Evolutionary conservation across 2,329 filamentous ascomycete species (phyloP), one percentile per base, ranked within the genome.

Genomic region (Moelleriella libera): DNA sequence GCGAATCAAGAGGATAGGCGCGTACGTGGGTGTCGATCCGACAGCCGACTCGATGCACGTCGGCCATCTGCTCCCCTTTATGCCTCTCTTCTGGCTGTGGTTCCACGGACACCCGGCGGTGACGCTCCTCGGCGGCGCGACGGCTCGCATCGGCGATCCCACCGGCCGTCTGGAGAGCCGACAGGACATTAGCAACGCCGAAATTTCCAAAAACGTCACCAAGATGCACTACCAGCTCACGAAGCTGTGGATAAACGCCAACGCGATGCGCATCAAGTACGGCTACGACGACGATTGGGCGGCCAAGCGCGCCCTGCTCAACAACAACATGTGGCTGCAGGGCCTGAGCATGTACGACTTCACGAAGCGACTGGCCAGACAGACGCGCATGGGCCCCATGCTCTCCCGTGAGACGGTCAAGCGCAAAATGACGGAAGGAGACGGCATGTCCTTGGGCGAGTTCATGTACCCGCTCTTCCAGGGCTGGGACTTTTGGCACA

Each of bases 401-500:
- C 72, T 98, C 50, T 80, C 82, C 46, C 81, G 88, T 57, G 90
- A 97, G 52, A 92, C 85, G 83, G 88, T 94, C 47, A 92, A 88
- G 65, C 82, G 80, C 49, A 87, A 88, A 59, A 75, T 97, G 71
- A 75, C 76, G n/a, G 81, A 81, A 47, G 87, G 88, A 39, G 85
- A 92, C 53, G 94, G 92, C 56, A 90, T 98, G 83, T 94, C 89
- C 0, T 85, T 94, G 57, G 83, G 87, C 37, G 92, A 98, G 61
- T 95, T 98, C 63, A 77, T 81, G 41, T 98, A 98, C 59, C 92
- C 94, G 1, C 68, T 98, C 12, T 78, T 97, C 57, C 92, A 98
- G 62, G 88, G 84, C 28, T 97, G 89, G 84, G 92, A 98, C 63
- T 98, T 89, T 78, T 97, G 87, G 86, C 75, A 85, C 55, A 75